Evolutionary conservation across 352 stramenopile species (phyloP).

Genomic region (Phytophthora parvispora): DNA sequence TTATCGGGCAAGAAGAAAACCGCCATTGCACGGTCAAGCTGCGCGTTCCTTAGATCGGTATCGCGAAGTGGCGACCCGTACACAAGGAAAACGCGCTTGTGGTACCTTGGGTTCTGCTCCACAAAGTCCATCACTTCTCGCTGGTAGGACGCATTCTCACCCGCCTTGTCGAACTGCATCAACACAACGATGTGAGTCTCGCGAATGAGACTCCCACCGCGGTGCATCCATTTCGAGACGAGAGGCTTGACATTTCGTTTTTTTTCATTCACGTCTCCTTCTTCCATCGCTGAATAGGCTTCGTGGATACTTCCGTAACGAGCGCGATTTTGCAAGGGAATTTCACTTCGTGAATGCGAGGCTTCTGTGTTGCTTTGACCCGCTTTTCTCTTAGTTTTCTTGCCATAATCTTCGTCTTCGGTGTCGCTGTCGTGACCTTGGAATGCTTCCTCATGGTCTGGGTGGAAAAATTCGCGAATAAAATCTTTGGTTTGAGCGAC

Average conservation of each 20-base stretch:
- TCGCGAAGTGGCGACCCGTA: slow-evolving; percentile 72
- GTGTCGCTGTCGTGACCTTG: slow-evolving; percentile 26
- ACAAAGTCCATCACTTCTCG: slow-evolving; percentile 78
- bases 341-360: slow-evolving; percentile 14
- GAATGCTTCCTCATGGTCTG: slow-evolving; percentile 74
- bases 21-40: slow-evolving; percentile 73
- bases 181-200: slow-evolving; percentile 87
- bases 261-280: slow-evolving; percentile 30
- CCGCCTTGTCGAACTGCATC: slow-evolving; percentile 78
- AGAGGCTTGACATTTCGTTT: slow-evolving; percentile 25
- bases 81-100: slow-evolving; percentile 86
- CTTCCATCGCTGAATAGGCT: slow-evolving; percentile 39
- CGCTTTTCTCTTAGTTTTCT: neutral
- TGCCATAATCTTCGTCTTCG: slow-evolving; percentile 24
- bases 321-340: slow-evolving; percentile 26
- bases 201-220: slow-evolving; percentile 57
- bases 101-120: slow-evolving; percentile 70
- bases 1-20: slow-evolving; percentile 91
- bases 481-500: slow-evolving; percentile 87
- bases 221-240: slow-evolving; percentile 63
- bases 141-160: slow-evolving; percentile 58
- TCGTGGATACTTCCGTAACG: slow-evolving; percentile 39
- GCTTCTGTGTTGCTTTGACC: slow-evolving; percentile 11
- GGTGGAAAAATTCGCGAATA: slow-evolving; percentile 91
- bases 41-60: slow-evolving; percentile 65